Evolutionary conservation across 2,329 filamentous ascomycete species (phyloP), one percentile per base, ranked within the genome.

Genomic region (Paraphaeosphaeria sporulosa): DNA sequence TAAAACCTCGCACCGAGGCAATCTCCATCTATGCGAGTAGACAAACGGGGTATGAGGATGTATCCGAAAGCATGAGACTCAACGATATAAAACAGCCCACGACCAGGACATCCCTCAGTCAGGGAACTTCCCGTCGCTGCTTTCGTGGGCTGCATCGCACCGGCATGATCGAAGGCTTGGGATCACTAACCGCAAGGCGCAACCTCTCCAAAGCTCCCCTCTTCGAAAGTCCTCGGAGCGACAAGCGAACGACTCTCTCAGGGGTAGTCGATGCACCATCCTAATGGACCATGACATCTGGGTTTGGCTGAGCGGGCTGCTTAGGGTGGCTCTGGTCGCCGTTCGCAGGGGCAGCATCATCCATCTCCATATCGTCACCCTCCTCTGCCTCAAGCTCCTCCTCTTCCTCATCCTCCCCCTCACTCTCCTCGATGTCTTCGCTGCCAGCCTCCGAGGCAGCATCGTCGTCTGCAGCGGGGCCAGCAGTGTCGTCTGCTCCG

Each of bases 391-490:
- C 87, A 7, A 80, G 86, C 59, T 86, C 86, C 48, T 90, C 88
- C 43, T 92, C 88, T 38, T 92, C 88, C 30, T 92, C 87, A 19
- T 92, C 87, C 25, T 92, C 87, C 62, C 89, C 89, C 34, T 90
- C 90, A 67, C 88, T 88, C 69, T 88, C 92, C 77, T 93, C 91
- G 57, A 88, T 89, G 71, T 93, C 91, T 75, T 93, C 91, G 70
- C 89, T 92, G 65, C 89, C 91, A 60, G 88, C 90, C 62, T 94
- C 90, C 17, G 89, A 91, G 66, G 83, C 82, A 61, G 88, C 88
- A 17, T 90, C 88, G 56, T 91, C 90, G 19, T 91, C 86, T 23
- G 84, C 81, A 43, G 78, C 80, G 38, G 80, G 79, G 60, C 78
- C 81, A 52, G 81, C 80, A 27, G 80, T 81, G 51, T 82, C 82